A percentile compares a stretch with the other conserved stretches of the same genome.
Conservation (phyloP, 176 grass and related monocot species). For the Oryza meridionalis region DNA sequence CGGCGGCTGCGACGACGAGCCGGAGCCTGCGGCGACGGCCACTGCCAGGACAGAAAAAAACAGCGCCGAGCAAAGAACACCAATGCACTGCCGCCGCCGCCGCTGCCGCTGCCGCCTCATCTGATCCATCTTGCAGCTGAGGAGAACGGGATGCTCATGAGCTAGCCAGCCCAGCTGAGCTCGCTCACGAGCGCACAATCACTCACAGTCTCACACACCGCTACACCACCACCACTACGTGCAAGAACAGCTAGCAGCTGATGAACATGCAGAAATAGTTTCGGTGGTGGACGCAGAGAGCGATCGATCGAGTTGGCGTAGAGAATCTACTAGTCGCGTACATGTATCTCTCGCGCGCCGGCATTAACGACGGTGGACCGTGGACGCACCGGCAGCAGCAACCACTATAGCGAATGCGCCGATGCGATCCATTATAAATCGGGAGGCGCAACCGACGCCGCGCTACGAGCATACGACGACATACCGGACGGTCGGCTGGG, state of each 20-base stretch:
- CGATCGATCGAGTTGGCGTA: background rate
- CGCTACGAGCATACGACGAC: background rate
- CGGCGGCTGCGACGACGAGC: conserved; percentile 18
- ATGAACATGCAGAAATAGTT: background rate
- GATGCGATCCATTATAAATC: background rate
- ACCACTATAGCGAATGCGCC: background rate
- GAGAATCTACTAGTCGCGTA: background rate
- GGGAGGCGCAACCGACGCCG: background rate
- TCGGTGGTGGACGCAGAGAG: too few species aligned
- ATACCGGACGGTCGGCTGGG: background rate
- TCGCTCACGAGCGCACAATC: background rate
- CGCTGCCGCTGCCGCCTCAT: background rate
- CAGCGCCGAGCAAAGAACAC: conserved; percentile 29
- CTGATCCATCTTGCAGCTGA: background rate
- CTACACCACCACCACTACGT: background rate
- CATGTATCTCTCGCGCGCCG: background rate
- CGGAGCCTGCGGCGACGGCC: background rate
- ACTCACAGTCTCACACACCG: too few species aligned
- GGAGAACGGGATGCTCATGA: conserved; percentile 8
- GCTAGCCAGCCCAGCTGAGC: background rate
- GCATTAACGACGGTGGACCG: background rate
- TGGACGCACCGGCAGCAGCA: background rate
- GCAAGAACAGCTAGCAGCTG: background rate
- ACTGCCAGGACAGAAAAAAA: conserved; percentile 16
- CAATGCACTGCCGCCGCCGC: conserved; percentile 2